These are phyloP conservation scores for Gossypium trilobum DNA, from an alignment of 441 rosid species.

Conservation along the genomic window DNA sequence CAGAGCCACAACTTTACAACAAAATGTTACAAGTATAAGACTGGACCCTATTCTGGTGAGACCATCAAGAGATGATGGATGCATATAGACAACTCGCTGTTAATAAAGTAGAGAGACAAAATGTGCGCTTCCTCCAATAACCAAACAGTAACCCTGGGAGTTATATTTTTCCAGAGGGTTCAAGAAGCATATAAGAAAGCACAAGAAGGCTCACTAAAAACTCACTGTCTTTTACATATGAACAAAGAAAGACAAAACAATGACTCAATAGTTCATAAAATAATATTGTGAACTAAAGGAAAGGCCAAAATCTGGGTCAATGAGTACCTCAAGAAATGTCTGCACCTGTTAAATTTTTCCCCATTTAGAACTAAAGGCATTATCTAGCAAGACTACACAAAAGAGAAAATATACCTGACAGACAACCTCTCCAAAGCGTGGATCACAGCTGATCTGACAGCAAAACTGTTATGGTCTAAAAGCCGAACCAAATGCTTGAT, in stretches of 20 bases:
- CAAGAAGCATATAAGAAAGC: constrained; percentile 2
- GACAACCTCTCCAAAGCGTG: constrained; percentile 65
- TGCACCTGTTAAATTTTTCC: background rate
- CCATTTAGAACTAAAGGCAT: background rate
- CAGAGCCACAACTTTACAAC: background rate
- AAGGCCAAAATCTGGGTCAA: background rate
- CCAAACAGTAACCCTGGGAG: background rate
- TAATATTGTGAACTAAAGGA: background rate
- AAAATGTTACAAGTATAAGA: background rate
- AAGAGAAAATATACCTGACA: constrained; percentile 40
- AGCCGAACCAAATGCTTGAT: constrained; percentile 57
- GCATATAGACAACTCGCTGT: background rate
- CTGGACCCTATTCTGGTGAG: background rate
- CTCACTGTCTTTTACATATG: background rate
- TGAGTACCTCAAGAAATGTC: background rate
- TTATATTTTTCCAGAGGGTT: background rate
- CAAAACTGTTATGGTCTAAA: constrained; percentile 45
- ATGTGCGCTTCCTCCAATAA: background rate
- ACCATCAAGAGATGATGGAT: background rate
- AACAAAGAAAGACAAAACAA: background rate
- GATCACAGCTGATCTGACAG: constrained; percentile 37
- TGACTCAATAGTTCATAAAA: background rate
- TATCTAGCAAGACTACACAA: background rate
- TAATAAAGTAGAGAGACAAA: background rate
- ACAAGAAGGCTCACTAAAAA: background rate